A percentile compares a stretch with the other conserved stretches of the same genome.
These are phyloP conservation scores for Ogataea sp. DNA, from an alignment of 805 yeast genomes.

Conservation along the genomic window DNA sequence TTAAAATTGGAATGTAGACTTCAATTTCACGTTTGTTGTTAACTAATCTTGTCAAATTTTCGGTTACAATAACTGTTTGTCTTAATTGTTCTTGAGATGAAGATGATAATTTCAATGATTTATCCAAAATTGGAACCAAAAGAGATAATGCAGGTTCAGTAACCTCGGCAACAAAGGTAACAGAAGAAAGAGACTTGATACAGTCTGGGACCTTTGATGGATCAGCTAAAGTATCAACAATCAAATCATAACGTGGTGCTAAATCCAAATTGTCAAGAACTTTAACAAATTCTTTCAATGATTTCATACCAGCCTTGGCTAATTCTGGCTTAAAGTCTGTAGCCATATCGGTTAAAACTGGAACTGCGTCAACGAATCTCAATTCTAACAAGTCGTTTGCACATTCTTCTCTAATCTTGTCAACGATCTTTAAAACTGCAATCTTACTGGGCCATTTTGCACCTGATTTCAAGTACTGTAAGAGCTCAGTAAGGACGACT, in stretches of 20 bases:
- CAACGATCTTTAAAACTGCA: conserved; percentile 68
- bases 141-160: conserved; percentile 91
- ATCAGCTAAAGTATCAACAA: conserved; percentile 83
- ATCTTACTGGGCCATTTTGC: conserved; percentile 92
- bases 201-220: conserved; percentile 86
- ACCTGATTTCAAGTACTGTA: conserved; percentile 61
- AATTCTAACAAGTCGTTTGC: conserved; percentile 82
- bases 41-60: conserved; percentile 90
- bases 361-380: conserved; percentile 71
- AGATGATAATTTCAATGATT: conserved; percentile 79
- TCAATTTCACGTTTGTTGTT: conserved; percentile 91
- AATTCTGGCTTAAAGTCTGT: conserved; percentile 97
- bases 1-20: conserved; percentile 71
- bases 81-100: conserved; percentile 94
- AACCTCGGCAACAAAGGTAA: conserved; percentile 96
- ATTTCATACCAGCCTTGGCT: conserved; percentile 72
- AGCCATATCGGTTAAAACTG: conserved; percentile 79
- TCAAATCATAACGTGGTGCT: conserved; percentile 73
- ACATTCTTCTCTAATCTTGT: conserved; percentile 66
- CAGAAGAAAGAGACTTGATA: conserved; percentile 82
- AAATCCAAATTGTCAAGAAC: conserved; percentile 90
- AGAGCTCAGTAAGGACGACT: conserved; percentile 53
- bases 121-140: conserved; percentile 85
- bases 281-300: conserved; percentile 63
- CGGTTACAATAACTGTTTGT: conserved; percentile 93